phyloP scores from a whole-genome alignment of 371 early-diverging fungal species.

The Vittaforma corneae region DNA sequence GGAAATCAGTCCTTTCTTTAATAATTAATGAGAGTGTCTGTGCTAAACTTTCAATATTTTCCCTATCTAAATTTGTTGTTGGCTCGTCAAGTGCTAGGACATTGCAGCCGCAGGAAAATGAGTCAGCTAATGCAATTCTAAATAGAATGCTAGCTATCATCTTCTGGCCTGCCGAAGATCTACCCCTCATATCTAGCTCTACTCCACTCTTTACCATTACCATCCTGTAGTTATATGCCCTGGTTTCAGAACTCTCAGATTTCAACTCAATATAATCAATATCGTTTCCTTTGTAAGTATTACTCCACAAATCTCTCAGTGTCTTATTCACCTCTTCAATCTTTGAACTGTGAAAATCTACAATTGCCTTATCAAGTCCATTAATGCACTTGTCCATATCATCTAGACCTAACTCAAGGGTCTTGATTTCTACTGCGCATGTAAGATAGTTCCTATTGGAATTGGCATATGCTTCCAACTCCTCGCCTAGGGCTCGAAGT shows the following conservation, averaged over 20 bases:
- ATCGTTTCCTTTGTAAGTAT: conserved; percentile 87
- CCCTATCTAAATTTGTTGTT: conserved; percentile 91
- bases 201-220: conserved; percentile 72
- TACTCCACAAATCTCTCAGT: conserved; percentile 86
- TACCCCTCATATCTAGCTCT: conserved; percentile 87
- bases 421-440: conserved; percentile 47
- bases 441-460: conserved; percentile 60
- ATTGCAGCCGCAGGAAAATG: conserved; percentile 79
- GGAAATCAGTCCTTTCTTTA: conserved; percentile 71
- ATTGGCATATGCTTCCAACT: conserved; percentile 66
- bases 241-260: conserved; percentile 29
- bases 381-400: conserved; percentile 75
- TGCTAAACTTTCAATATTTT: conserved; percentile 80
- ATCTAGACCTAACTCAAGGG: conserved; percentile 64
- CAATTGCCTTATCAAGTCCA: conserved; percentile 79
- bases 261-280: conserved; percentile 51
- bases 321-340: conserved; percentile 92
- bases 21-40: conserved; percentile 62
- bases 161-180: conserved; percentile 96
- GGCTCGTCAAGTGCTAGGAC: conserved; percentile 96
- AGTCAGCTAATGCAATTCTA: conserved; percentile 86
- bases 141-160: conserved; percentile 88
- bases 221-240: conserved; percentile 51
- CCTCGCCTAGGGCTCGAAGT: conserved; percentile 60
- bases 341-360: conserved; percentile 80